A percentile compares a stretch with the other conserved stretches of the same genome.
Evolutionary conservation across 2,329 filamentous ascomycete genomes (phyloP).

Genomic region (Fusarium illudens): DNA sequence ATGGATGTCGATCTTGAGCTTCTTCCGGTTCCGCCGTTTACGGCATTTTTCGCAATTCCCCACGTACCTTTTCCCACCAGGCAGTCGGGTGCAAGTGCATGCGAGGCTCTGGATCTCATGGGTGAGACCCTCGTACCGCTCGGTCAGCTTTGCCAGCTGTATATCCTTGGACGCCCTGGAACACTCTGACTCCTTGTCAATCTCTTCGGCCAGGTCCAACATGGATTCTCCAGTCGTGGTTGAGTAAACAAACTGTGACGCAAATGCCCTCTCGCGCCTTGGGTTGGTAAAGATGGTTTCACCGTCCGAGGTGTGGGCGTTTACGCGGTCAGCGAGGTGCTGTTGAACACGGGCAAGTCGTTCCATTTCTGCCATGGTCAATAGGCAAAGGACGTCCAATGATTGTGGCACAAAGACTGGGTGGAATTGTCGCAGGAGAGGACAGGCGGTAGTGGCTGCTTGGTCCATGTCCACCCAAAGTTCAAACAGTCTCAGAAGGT

Average conservation of each 20-base stretch:
- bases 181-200: neutral
- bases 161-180: neutral
- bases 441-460: constrained; percentile 51
- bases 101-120: neutral
- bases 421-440: constrained; percentile 60
- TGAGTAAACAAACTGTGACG: neutral
- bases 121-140: constrained; percentile 27
- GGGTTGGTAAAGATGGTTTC: constrained; percentile 60
- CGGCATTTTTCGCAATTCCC: constrained; percentile 29
- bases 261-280: constrained; percentile 19
- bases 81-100: constrained; percentile 25
- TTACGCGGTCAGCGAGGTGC: constrained; percentile 31
- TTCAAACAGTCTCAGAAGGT: constrained; percentile 62
- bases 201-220: neutral
- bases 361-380: constrained; percentile 55
- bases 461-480: constrained; percentile 67
- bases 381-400: constrained; percentile 65
- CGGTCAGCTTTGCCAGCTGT: neutral
- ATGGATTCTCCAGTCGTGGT: neutral
- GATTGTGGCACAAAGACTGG: constrained; percentile 59
- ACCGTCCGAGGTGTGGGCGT: neutral
- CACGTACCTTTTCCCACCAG: neutral
- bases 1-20: constrained; percentile 27
- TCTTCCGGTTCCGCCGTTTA: constrained; percentile 12
- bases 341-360: constrained; percentile 51